Evolutionary conservation across 108 stramenopile genomes (phyloP).

Genomic region (Cylindrotheca closterium): DNA sequence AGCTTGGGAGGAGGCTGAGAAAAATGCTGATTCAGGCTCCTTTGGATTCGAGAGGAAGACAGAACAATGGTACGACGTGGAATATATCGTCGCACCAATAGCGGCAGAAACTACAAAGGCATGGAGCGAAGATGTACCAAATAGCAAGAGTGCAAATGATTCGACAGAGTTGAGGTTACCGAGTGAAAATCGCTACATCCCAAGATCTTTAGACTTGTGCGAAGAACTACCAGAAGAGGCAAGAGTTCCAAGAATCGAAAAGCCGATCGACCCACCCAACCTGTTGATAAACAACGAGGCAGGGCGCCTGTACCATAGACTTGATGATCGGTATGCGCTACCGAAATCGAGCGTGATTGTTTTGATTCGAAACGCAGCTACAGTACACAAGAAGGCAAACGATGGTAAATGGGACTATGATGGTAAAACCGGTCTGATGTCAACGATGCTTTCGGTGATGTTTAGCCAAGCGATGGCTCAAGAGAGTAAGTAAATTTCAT

Average conservation of each 20-base stretch:
- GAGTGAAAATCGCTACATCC: slow-evolving; percentile 70
- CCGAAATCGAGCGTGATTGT: slow-evolving; percentile 68
- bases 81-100: slow-evolving; percentile 64
- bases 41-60: slow-evolving; percentile 43
- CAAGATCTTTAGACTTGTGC: slow-evolving; percentile 68
- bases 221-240: slow-evolving; percentile 74
- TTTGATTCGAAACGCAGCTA: slow-evolving; percentile 58
- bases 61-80: slow-evolving; percentile 82
- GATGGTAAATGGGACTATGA: slow-evolving; percentile 53
- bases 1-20: slow-evolving; percentile 61
- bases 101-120: slow-evolving; percentile 14
- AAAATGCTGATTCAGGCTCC: slow-evolving; percentile 16
- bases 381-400: slow-evolving; percentile 35
- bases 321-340: slow-evolving; percentile 85
- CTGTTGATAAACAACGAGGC: slow-evolving; percentile 49
- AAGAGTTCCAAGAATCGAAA: slow-evolving; percentile 63
- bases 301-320: slow-evolving; percentile 79
- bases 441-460: slow-evolving; percentile 54
- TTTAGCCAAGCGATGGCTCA: slow-evolving; percentile 75
- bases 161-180: slow-evolving; percentile 49
- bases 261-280: slow-evolving; percentile 72
- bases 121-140: slow-evolving; percentile 25
- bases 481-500: no score
- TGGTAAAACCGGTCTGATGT: slow-evolving; percentile 38
- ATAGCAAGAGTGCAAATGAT: background rate